Conservation (phyloP, 75 land plant genomes). For the Selaginella tamariscina region DNA sequence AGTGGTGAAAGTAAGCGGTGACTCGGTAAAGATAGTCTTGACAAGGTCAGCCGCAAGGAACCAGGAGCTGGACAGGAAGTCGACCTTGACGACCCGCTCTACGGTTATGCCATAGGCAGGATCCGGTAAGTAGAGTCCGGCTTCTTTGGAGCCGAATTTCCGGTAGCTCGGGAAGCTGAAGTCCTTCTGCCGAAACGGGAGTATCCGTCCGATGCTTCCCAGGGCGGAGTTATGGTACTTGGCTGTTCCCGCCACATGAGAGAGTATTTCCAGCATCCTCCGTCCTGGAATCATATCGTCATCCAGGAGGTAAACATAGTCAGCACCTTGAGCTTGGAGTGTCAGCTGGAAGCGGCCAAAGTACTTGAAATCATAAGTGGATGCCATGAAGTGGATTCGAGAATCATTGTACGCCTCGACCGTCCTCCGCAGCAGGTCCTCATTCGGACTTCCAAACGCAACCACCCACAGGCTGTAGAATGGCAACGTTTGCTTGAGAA, state of each 20-base stretch:
- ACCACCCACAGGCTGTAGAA: slow-evolving; percentile 93
- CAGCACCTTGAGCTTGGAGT: slow-evolving; percentile 68
- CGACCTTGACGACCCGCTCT: slow-evolving; percentile 81
- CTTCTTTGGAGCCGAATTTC: slow-evolving; percentile 81
- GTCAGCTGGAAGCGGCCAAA: slow-evolving; percentile 97
- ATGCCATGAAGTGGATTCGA: slow-evolving; percentile 73
- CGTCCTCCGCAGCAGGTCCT: slow-evolving; percentile 38
- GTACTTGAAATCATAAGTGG: slow-evolving; percentile 90
- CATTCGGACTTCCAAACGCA: slow-evolving; percentile 86
- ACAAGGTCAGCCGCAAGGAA: slow-evolving; percentile 82
- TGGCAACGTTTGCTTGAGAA: slow-evolving; percentile 69
- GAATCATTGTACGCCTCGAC: slow-evolving; percentile 80
- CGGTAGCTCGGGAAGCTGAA: slow-evolving; percentile 92
- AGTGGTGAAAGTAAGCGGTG: slow-evolving; percentile 77
- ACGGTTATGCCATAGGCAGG: slow-evolving; percentile 87
- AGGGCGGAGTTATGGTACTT: slow-evolving; percentile 82
- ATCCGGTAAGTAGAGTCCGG: slow-evolving; percentile 90
- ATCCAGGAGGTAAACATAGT: slow-evolving; percentile 78
- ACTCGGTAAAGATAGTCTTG: slow-evolving; percentile 73
- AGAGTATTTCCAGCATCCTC: slow-evolving; percentile 70
- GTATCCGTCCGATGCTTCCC: slow-evolving; percentile 91
- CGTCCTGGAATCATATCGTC: slow-evolving; percentile 97
- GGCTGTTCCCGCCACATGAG: slow-evolving; percentile 82
- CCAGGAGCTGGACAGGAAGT: slow-evolving; percentile 97
- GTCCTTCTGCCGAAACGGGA: slow-evolving; percentile 91